Conservation (phyloP, 176 grass and related monocot species). For the Eragrostis nindensis region DNA sequence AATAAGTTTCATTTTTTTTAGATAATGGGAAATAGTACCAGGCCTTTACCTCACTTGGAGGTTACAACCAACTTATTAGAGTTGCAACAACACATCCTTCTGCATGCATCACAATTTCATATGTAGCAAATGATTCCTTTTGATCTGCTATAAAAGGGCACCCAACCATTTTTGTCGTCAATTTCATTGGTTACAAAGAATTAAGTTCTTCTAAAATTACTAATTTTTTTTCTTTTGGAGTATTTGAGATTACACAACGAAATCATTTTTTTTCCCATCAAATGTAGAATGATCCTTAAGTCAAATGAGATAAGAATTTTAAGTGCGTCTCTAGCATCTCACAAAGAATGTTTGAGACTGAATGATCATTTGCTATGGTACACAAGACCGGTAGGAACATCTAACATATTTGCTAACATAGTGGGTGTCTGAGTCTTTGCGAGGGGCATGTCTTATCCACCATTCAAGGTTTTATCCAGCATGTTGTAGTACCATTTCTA, state of each 20-base stretch:
- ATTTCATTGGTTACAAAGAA: neutral
- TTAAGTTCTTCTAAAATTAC: neutral
- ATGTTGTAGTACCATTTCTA: too few species aligned
- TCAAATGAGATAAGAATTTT: slow-evolving; percentile 13
- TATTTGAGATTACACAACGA: slow-evolving; percentile 27
- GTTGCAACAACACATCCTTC: too few species aligned
- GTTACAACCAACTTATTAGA: too few species aligned
- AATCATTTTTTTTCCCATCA: neutral
- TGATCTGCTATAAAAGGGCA: neutral
- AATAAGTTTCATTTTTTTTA: neutral
- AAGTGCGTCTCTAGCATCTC: neutral
- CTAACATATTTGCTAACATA: too few species aligned
- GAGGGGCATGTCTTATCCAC: neutral
- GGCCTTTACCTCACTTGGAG: too few species aligned
- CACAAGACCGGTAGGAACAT: too few species aligned
- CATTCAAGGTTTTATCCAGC: too few species aligned
- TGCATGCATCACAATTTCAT: too few species aligned
- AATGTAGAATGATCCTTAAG: neutral
- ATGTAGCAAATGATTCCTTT: too few species aligned
- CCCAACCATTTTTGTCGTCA: neutral
- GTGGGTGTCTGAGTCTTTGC: neutral
- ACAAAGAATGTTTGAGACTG: neutral
- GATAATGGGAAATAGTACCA: too few species aligned
- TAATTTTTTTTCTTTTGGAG: too few species aligned
- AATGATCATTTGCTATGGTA: neutral